These are phyloP conservation scores for Chaetomium sp. DNA, from an alignment of 2,329 filamentous ascomycete species.

Conservation along the genomic window DNA sequence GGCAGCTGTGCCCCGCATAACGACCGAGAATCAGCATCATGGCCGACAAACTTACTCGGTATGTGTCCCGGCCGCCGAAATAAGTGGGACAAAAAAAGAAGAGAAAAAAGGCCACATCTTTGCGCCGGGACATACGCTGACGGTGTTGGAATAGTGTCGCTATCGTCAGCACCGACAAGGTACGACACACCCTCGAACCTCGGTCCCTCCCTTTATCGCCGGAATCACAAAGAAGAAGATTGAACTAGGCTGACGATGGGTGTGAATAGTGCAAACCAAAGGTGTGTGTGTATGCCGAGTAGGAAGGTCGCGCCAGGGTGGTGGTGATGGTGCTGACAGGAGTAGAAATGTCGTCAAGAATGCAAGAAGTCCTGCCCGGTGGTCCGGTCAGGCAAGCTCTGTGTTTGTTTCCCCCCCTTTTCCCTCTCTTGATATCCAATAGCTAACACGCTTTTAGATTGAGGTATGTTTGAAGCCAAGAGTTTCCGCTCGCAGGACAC, in stretches of 20 bases:
- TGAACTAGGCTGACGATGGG: constrained; percentile 43
- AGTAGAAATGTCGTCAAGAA: constrained; percentile 94
- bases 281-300: constrained; percentile 49
- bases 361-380: constrained; percentile 99
- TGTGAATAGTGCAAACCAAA: constrained; percentile 78
- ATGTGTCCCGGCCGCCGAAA: constrained; percentile 42
- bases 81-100: neutral
- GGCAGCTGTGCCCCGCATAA: constrained; percentile 15
- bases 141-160: constrained; percentile 70
- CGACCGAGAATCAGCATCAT: constrained; percentile 53
- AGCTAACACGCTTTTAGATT: constrained; percentile 30
- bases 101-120: neutral
- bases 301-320: neutral
- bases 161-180: constrained; percentile 98
- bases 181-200: constrained; percentile 48
- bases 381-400: constrained; percentile 85
- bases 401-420: constrained; percentile 40
- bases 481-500: constrained; percentile 36
- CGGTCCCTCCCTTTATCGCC: constrained; percentile 43
- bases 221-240: constrained; percentile 18
- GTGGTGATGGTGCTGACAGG: constrained; percentile 22
- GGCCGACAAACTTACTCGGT: constrained; percentile 95
- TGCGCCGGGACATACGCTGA: constrained; percentile 34
- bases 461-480: constrained; percentile 27
- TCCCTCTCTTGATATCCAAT: constrained; percentile 64